Evolutionary conservation across 2,329 filamentous ascomycete genomes (phyloP), one percentile per base, ranked within the genome.

Genomic region (Cryphonectria radicalis): DNA sequence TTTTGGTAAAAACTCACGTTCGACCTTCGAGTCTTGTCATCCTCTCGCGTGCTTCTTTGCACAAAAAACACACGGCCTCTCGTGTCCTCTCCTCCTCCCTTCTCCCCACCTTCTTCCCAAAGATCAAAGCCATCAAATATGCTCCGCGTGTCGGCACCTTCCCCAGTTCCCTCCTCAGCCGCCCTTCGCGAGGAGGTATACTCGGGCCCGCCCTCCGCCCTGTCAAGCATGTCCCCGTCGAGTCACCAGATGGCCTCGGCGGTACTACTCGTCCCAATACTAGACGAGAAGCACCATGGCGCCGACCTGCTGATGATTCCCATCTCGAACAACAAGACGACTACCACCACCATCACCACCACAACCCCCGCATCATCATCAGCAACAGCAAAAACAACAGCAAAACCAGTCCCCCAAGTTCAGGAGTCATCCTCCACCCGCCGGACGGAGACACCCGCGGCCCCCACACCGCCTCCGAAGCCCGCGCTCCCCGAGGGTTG

Each of bases 201-300:
- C 40, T 46, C 57, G 22, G 19, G 42, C 40, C 50, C 66, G 40
- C 55, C 57, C n/a, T 19, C 57, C 28, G 55, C 42, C 19, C 25
- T 68, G 55, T 43, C 66, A 25, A 46, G 42, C 25, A 68, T 53
- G 66, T 55, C 66, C 28, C 46, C 55, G 37, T 63, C 66, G 11
- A 50, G 25, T 25, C 55, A 68, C 28, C 57, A n/a, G 11, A 46
- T 50, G 57, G 66, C 66, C 22, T 68, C 69, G 22, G 66, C 71
- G 32, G 70, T 73, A 13, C 70, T 73, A 40, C 67, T 73, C 63
- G 71, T 73, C 17, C 71, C 71, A 32, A 22, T 73, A n/a, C 65
- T 71, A 50, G 71, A 73, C 63, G 71, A 73, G 43, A 73, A 63
- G 50, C 71, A 71, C 32, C 71, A 72, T 28, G 71, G 71, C 55